Evolutionary conservation across 1,139 yeast species (phyloP).

Genomic region (Suhomyces kunorum): DNA sequence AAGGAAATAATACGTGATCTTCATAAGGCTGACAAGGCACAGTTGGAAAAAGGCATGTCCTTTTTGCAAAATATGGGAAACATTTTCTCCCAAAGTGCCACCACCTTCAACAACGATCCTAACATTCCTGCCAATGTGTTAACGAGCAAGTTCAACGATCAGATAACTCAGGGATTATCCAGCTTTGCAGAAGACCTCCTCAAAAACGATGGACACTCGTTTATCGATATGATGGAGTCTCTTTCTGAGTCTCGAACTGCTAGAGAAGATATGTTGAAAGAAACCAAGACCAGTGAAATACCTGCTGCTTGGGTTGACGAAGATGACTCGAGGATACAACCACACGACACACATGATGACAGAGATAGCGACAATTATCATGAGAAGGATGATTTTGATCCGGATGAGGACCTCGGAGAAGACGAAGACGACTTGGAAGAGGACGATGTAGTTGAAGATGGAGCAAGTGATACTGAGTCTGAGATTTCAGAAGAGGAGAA

Average conservation of each 20-base stretch:
- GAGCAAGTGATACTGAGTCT: constrained; percentile 39
- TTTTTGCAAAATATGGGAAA: constrained; percentile 33
- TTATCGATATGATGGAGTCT: constrained; percentile 76
- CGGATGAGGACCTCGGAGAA: constrained; percentile 34
- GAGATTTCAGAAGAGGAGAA: constrained; percentile 64
- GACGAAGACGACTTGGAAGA: constrained; percentile 36
- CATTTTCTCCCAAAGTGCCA: constrained; percentile 12
- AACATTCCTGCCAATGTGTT: constrained; percentile 4
- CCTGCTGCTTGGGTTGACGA: constrained; percentile 27
- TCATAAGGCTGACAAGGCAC: constrained; percentile 31
- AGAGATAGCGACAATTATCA: constrained; percentile 14
- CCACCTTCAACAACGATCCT: constrained; percentile 3
- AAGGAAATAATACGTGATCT: constrained; percentile 32
- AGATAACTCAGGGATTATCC: constrained; percentile 42
- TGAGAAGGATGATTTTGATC: constrained; percentile 28
- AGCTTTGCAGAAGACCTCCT: constrained; percentile 77
- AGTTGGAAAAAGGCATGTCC: constrained; percentile 31
- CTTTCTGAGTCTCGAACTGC: constrained; percentile 60
- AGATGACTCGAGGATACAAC: constrained; percentile 18
- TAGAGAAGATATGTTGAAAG: constrained; percentile 43
- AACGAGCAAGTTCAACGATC: constrained; percentile 20
- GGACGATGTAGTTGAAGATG: constrained; percentile 26
- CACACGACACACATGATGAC: not conserved
- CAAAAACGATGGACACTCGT: constrained; percentile 71
- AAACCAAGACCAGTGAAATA: constrained; percentile 13